These are phyloP conservation scores for Starmerella potacharoeniae DNA, from an alignment of 805 yeast genomes.

Conservation along the genomic window DNA sequence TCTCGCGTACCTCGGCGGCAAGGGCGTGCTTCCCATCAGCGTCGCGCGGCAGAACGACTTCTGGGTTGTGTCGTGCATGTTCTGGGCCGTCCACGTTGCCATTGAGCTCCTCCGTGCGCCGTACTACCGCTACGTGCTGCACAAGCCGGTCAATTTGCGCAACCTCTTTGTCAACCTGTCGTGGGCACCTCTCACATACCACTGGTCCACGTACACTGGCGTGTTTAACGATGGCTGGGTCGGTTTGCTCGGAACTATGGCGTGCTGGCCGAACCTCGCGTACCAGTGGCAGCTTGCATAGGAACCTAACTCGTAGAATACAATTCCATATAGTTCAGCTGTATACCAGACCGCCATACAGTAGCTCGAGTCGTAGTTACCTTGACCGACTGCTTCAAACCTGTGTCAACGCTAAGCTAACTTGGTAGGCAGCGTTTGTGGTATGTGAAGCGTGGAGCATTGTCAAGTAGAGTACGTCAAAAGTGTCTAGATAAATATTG, in stretches of 20 bases:
- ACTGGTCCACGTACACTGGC: conserved; percentile 34
- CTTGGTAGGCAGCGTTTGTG: too few species aligned
- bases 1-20: conserved; percentile 31
- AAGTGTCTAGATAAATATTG: too few species aligned
- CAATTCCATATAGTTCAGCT: not conserved
- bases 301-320: not conserved
- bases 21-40: conserved; percentile 28
- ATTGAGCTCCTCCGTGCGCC: conserved; percentile 27
- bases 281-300: conserved; percentile 11
- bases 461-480: too few species aligned
- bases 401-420: too few species aligned
- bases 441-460: too few species aligned
- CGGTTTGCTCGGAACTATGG: conserved; percentile 32
- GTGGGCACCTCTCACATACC: conserved; percentile 34
- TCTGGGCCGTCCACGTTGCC: conserved; percentile 33
- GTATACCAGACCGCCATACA: too few species aligned
- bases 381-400: too few species aligned
- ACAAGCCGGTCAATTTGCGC: conserved; percentile 16
- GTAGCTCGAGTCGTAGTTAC: too few species aligned
- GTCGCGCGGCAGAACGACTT: conserved; percentile 24
- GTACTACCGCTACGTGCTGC: conserved; percentile 15
- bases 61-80: conserved; percentile 30
- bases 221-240: conserved; percentile 27
- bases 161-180: conserved; percentile 29
- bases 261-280: conserved; percentile 21